phyloP scores from a whole-genome alignment of 202 grass and related monocot species.

The Carex arenaria region DNA sequence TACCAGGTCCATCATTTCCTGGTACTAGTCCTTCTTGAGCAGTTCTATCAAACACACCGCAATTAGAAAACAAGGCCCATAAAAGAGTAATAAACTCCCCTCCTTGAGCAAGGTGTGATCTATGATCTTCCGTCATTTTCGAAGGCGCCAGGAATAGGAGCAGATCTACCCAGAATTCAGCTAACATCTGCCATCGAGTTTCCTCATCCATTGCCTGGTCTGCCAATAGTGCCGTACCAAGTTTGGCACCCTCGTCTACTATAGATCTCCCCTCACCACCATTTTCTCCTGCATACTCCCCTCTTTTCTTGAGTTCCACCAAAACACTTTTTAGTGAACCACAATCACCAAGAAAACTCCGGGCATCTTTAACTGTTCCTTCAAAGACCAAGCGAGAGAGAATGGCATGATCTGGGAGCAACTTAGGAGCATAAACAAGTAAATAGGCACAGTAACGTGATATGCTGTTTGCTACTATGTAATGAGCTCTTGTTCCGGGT shows the following conservation, averaged over 20 bases:
- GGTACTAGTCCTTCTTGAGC: background rate
- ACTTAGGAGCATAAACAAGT: background rate
- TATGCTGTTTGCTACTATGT: background rate
- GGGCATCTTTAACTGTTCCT: background rate
- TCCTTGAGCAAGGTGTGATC: background rate
- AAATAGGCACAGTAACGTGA: slow-evolving; percentile 24
- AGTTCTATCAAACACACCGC: background rate
- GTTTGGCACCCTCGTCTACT: background rate
- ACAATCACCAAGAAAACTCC: background rate
- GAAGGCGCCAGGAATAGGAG: background rate
- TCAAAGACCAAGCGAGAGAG: background rate
- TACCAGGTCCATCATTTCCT: background rate
- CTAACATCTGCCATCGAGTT: background rate
- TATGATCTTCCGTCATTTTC: background rate
- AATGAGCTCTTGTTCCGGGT: background rate
- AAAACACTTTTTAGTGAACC: background rate
- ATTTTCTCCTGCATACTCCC: background rate
- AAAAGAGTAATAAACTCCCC: background rate
- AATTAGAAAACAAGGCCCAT: background rate
- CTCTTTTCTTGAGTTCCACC: background rate
- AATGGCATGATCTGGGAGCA: slow-evolving; percentile 2
- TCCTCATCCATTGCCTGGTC: background rate
- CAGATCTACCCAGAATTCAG: background rate
- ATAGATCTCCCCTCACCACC: background rate
- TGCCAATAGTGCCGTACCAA: background rate